Evolutionary conservation across 495 filamentous ascomycete genomes (phyloP).

Genomic region (Chaetomidium leptoderma): DNA sequence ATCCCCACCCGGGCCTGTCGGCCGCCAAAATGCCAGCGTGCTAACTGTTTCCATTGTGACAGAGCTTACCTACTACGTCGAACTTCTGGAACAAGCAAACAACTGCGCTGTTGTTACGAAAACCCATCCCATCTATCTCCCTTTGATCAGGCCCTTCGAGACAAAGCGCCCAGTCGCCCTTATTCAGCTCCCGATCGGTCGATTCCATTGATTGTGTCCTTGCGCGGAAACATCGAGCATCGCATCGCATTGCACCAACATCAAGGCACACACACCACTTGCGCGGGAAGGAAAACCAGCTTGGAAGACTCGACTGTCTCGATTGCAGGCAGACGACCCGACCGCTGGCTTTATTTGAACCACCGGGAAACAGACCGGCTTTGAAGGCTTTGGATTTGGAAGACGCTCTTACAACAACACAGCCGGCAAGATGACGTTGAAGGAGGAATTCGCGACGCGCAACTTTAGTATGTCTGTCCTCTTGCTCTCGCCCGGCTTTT

Average conservation of each 20-base stretch:
- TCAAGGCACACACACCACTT: neutral
- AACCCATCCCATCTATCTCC: neutral
- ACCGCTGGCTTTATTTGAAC: neutral
- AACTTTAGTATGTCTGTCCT: constrained; percentile 86
- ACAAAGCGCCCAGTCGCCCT: constrained; percentile 7
- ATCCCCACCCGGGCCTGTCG: constrained; percentile 7
- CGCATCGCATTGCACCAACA: neutral
- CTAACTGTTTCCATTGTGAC: constrained; percentile 10
- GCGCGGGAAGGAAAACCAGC: neutral
- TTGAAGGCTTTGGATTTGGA: neutral
- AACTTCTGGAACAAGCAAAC: neutral
- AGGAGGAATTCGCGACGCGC: constrained; percentile 81
- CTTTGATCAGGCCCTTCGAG: neutral
- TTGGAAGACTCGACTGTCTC: neutral
- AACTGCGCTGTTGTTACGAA: constrained; percentile 5
- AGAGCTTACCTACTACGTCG: neutral
- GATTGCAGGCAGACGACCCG: neutral
- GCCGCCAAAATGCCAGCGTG: constrained; percentile 15
- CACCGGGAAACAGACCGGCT: neutral
- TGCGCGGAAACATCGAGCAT: neutral
- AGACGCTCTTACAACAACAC: neutral
- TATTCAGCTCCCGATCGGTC: constrained; percentile 7
- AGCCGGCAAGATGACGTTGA: constrained; percentile 48
- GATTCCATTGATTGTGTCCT: neutral
- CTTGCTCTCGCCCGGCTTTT: neutral